phyloP scores from a whole-genome alignment of 2,329 filamentous ascomycete genomes.

The Madurella fahalii region DNA sequence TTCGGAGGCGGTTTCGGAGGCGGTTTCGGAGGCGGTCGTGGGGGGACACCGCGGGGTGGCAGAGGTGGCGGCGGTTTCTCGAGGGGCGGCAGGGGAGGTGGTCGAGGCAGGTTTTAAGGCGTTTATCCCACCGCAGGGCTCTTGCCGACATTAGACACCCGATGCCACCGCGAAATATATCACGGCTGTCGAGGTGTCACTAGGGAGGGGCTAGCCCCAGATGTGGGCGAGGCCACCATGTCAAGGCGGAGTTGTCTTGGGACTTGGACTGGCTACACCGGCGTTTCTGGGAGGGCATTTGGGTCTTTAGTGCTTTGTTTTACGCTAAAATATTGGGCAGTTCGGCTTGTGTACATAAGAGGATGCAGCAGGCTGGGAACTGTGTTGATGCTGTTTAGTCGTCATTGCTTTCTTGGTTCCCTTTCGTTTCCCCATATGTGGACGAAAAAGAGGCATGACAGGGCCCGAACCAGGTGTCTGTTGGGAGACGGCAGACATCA shows the following conservation, averaged over 20 bases:
- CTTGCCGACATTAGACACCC: background rate
- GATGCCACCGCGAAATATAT: slow-evolving; percentile 4
- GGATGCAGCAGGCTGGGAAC: slow-evolving; percentile 6
- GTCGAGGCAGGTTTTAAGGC: slow-evolving; percentile 15
- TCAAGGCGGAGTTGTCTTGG: slow-evolving; percentile 18
- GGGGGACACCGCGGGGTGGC: slow-evolving; percentile 11
- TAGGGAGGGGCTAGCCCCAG: background rate
- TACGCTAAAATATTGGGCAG: slow-evolving; percentile 4
- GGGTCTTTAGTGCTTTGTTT: slow-evolving; percentile 16
- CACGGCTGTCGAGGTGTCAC: background rate
- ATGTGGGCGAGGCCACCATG: slow-evolving; percentile 8
- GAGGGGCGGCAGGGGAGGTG: slow-evolving; percentile 14
- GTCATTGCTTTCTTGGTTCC: background rate
- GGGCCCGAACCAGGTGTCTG: no score
- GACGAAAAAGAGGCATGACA: no score
- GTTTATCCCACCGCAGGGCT: background rate
- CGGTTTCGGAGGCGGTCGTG: slow-evolving; percentile 25
- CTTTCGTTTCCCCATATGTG: background rate
- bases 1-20: slow-evolving; percentile 25
- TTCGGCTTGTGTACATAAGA: slow-evolving; percentile 14
- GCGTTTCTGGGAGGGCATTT: slow-evolving; percentile 22
- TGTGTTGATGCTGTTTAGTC: slow-evolving; percentile 1
- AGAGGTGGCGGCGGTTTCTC: slow-evolving; percentile 35
- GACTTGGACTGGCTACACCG: slow-evolving; percentile 22
- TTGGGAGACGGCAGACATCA: no score